A percentile compares a stretch with the other conserved stretches of the same genome.
Evolutionary conservation across 345 rosid genomes (phyloP).

Genomic region (Eucalyptus caleyi): DNA sequence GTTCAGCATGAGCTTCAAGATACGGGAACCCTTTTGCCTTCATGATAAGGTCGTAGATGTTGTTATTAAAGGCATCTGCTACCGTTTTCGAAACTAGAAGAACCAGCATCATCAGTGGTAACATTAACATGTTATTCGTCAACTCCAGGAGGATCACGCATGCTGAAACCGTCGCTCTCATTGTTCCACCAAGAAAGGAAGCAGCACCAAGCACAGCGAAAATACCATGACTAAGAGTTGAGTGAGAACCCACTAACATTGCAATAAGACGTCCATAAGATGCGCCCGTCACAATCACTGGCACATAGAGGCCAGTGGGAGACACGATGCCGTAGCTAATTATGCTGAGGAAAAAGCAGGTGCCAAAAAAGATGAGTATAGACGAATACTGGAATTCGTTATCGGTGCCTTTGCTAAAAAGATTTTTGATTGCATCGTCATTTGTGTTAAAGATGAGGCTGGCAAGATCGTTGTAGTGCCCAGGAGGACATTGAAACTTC

Average conservation of each 20-base stretch:
- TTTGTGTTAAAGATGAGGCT: conserved; percentile 95
- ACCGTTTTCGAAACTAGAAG: conserved; percentile 88
- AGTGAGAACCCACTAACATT: conserved; percentile 46
- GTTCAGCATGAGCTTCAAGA: conserved; percentile 64
- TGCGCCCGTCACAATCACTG: conserved; percentile 85
- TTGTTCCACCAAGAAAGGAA: conserved; percentile 83
- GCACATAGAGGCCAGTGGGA: conserved; percentile 83
- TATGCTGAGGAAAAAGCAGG: conserved; percentile 66
- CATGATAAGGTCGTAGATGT: conserved; percentile 79
- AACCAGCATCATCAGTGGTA: conserved; percentile 88
- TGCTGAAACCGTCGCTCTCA: conserved; percentile 84
- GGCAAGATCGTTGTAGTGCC: conserved; percentile 82
- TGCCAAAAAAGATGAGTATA: conserved; percentile 50
- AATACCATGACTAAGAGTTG: conserved; percentile 67
- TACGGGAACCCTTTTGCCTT: conserved; percentile 84
- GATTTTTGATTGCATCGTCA: conserved; percentile 84
- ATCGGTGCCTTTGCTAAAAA: conserved; percentile 76
- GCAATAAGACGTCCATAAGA: conserved; percentile 76
- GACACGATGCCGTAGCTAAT: conserved; percentile 76
- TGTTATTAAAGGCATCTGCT: conserved; percentile 75
- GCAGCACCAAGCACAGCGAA: conserved; percentile 92
- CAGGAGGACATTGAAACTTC: conserved; percentile 74
- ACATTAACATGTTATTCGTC: conserved; percentile 65
- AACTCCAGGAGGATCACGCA: conserved; percentile 78
- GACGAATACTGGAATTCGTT: conserved; percentile 60